These are phyloP conservation scores for Lagerstroemia speciosa DNA, from an alignment of 345 rosid species.

Conservation along the genomic window DNA sequence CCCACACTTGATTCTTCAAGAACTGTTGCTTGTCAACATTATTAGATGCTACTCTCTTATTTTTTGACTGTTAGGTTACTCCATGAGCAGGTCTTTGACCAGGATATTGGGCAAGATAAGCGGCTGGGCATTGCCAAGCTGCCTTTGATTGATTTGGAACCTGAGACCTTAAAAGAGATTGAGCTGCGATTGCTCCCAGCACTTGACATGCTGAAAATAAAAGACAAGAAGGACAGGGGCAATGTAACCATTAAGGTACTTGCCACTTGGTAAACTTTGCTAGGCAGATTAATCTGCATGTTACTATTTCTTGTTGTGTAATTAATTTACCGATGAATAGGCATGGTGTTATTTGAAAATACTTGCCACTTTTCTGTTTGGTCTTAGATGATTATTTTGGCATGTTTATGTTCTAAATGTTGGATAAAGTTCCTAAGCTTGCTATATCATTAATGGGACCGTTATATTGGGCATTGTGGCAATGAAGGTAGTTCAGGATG, in stretches of 20 bases:
- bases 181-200: constrained; percentile 72
- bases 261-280: background rate
- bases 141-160: constrained; percentile 51
- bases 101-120: constrained; percentile 94
- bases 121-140: constrained; percentile 71
- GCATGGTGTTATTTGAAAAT: background rate
- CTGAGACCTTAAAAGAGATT: constrained; percentile 39
- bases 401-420: background rate
- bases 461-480: background rate
- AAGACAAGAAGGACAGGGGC: constrained; percentile 97
- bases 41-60: background rate
- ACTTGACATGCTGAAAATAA: constrained; percentile 81
- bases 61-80: background rate
- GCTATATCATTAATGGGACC: background rate
- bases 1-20: background rate
- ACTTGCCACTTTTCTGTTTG: background rate
- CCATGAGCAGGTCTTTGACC: constrained; percentile 6
- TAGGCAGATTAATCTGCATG: background rate
- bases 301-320: background rate
- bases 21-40: background rate
- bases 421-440: background rate
- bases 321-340: background rate
- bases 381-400: background rate
- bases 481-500: background rate
- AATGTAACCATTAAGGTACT: constrained; percentile 67